Evolutionary conservation across 306 rosid species (phyloP).

Genomic region (Prunus mira): DNA sequence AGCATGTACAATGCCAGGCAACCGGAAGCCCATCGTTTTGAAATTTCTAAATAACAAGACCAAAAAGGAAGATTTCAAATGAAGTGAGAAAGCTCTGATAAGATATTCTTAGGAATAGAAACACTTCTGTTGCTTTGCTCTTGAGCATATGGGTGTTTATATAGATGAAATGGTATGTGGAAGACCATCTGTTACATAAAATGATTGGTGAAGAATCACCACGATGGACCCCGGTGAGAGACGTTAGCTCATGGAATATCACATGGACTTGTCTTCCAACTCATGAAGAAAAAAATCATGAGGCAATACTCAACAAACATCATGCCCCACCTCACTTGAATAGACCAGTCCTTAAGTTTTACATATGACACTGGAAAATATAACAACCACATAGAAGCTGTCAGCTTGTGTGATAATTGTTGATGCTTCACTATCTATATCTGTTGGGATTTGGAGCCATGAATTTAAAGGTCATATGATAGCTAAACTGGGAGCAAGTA

Average conservation of each 20-base stretch:
- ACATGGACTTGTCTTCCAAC: constrained; percentile 15
- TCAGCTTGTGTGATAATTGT: too few species aligned
- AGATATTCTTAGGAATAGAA: background rate
- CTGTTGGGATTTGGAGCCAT: too few species aligned
- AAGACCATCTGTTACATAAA: background rate
- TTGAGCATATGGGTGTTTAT: constrained; percentile 6
- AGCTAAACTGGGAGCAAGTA: too few species aligned
- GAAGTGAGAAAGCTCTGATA: background rate
- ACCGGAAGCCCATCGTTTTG: constrained; percentile 3
- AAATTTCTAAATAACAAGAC: background rate
- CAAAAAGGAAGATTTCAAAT: background rate
- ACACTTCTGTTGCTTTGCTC: background rate
- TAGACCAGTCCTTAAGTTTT: too few species aligned
- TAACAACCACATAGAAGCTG: too few species aligned
- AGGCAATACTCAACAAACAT: too few species aligned
- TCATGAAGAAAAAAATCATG: too few species aligned
- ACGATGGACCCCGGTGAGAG: background rate
- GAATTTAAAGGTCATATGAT: too few species aligned
- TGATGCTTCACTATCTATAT: too few species aligned
- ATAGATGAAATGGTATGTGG: constrained; percentile 5
- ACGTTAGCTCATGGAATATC: background rate
- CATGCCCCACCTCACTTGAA: too few species aligned
- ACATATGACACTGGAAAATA: too few species aligned
- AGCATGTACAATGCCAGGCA: background rate
- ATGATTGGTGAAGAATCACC: background rate